Evolutionary conservation across 208 protist genomes (phyloP).

Genomic region (Crithidia brevicula): DNA sequence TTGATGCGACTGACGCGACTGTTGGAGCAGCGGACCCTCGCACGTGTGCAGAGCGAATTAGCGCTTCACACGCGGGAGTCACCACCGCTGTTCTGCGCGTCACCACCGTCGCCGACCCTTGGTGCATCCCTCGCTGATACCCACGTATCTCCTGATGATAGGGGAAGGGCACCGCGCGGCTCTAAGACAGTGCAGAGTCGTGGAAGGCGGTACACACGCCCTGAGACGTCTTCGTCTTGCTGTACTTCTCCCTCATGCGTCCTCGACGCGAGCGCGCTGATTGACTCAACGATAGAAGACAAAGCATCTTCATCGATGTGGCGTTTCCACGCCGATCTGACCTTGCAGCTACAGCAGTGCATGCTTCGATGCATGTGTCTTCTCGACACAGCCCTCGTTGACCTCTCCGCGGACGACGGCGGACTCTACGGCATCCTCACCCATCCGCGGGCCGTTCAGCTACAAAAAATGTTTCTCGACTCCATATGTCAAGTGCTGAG

Average conservation of each 20-base stretch:
- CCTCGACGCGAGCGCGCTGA: background rate
- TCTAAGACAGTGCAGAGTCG: constrained; percentile 15
- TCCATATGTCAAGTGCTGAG: constrained; percentile 11
- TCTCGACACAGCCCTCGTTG: constrained; percentile 13
- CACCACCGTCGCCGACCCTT: background rate
- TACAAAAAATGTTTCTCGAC: constrained; percentile 32
- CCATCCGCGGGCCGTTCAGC: constrained; percentile 12
- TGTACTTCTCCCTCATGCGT: background rate
- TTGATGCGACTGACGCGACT: constrained; percentile 41
- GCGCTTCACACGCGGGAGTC: background rate
- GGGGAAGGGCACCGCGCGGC: background rate
- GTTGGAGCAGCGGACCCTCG: constrained; percentile 31
- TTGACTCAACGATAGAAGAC: background rate
- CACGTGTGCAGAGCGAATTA: constrained; percentile 13
- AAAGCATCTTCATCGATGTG: background rate
- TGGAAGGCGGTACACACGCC: constrained; percentile 23
- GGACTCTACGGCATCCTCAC: constrained; percentile 33
- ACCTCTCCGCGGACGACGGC: constrained; percentile 15
- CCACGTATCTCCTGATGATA: background rate
- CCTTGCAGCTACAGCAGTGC: constrained; percentile 39
- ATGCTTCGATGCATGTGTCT: constrained; percentile 23
- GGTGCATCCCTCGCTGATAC: background rate
- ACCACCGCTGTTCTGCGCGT: background rate
- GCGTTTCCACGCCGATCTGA: constrained; percentile 39
- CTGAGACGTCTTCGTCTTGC: constrained; percentile 10